A percentile compares a stretch with the other conserved stretches of the same genome.
Conservation (phyloP, 306 rosid species). For the Fragaria nilgerrensis region DNA sequence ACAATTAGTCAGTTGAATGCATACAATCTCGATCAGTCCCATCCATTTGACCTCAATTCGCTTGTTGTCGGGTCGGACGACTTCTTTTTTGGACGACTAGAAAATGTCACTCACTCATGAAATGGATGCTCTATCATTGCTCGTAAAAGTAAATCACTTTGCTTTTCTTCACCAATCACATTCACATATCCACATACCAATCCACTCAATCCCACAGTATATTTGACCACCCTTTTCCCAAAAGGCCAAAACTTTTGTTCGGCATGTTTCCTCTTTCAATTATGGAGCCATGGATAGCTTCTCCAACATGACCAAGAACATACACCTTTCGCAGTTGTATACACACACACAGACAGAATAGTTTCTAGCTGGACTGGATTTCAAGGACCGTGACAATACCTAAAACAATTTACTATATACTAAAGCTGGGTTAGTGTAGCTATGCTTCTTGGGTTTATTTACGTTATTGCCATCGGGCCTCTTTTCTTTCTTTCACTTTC, state of each 20-base stretch:
- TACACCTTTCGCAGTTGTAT: no score
- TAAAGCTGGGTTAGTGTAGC: no score
- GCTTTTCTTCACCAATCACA: conserved; percentile 3
- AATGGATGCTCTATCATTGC: conserved; percentile 34
- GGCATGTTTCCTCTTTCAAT: not conserved
- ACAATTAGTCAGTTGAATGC: not conserved
- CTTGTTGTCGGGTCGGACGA: conserved; percentile 1
- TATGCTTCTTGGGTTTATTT: no score
- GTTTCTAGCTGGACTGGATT: no score
- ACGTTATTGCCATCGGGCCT: no score
- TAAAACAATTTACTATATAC: no score
- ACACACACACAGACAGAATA: no score
- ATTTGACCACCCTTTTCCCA: conserved; percentile 6
- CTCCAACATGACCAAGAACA: not conserved
- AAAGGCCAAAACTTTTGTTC: not conserved
- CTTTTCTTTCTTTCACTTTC: no score
- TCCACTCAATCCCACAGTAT: not conserved
- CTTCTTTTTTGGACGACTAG: not conserved
- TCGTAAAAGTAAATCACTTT: conserved; percentile 19
- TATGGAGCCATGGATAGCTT: not conserved
- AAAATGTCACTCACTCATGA: not conserved
- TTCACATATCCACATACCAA: conserved; percentile 11
- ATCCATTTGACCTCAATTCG: not conserved
- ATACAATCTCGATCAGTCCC: conserved; percentile 1
- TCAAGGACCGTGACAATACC: no score